Base-by-base conservation (phyloP, 257 asterid genomes). In the Ilex asprella region DNA sequence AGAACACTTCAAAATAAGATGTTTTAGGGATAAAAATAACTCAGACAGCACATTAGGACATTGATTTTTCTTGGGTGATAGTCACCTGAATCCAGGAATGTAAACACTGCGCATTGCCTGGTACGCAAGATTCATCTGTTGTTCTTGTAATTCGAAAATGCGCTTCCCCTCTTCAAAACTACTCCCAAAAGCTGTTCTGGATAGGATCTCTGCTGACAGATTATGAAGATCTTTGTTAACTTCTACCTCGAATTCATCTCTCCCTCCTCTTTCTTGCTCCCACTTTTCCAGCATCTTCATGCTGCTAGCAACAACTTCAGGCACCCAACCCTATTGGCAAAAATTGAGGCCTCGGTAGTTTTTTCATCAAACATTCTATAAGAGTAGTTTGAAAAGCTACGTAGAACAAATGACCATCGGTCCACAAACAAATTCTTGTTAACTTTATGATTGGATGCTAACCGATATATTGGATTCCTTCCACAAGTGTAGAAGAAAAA, bases 131-230 rank as follows among this genome's bases (percentile, higher is more conserved):
- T 55, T 16, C 14, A 67, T 58, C 61, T 83, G 89, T 59, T 64
- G 71, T 30, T 83, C 86, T 71, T 83, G 89, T 21, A 78, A 63
- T 61, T 73, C 76, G 31, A 83, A 80, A 44, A 83, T 80, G 29
- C 67, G 82, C 5, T 60, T 80, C 59, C 89, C 86, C 64, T 83
- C 82, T 61, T 85, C 78, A 55, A 63, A 83, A 57, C 83, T 75
- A 70, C 84, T 81, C 21, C 90, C 94, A 39, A 83, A 83, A 69
- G 84, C 86, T n/a, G 81, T 79, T 54, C 78, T 63, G 30, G 86
- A 81, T 60, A 81, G 72, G 41, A 81, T 56, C 14, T 81, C 86
- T 12, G 86, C 86, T 0, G 86, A 75, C 21, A 81, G 78, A 6
- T 54, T 56, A 16, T 77, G 82, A 32, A 81, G 68, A 53, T 73